Percentiles rank a stretch among this genome's conserved stretches.
Conservation (phyloP, 148 eudicot genomes). For the Diospyros lotus region DNA sequence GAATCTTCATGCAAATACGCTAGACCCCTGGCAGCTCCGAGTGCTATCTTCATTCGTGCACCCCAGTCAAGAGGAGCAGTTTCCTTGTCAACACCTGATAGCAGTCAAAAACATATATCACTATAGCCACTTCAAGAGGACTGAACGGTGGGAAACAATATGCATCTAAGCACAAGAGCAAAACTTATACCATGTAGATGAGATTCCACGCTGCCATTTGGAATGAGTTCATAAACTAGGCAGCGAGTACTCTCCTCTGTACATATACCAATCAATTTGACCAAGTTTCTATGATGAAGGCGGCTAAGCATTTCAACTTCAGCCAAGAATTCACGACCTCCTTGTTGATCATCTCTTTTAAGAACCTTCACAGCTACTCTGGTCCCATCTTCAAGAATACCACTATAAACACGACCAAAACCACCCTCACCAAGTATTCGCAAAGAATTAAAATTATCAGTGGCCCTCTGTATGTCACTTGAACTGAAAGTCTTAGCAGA, state of each 20-base stretch:
- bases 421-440: conserved; percentile 91
- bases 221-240: conserved; percentile 78
- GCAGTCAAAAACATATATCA: conserved; percentile 5
- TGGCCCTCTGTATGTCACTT: conserved; percentile 66
- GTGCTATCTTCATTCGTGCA: conserved; percentile 74
- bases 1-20: conserved; percentile 98
- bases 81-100: conserved; percentile 59
- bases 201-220: conserved; percentile 91
- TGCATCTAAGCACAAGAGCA: neutral
- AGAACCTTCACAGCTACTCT: conserved; percentile 82
- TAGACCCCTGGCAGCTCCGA: conserved; percentile 94
- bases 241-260: conserved; percentile 67
- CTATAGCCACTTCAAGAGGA: neutral
- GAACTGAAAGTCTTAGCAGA: conserved; percentile 70
- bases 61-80: conserved; percentile 81
- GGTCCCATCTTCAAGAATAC: conserved; percentile 71
- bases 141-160: neutral
- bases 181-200: conserved; percentile 71
- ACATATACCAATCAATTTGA: conserved; percentile 85
- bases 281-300: conserved; percentile 90
- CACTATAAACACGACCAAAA: conserved; percentile 81
- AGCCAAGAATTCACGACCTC: conserved; percentile 87
- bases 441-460: conserved; percentile 55
- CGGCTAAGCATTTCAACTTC: conserved; percentile 98
- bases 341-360: conserved; percentile 87